These are phyloP conservation scores for Tolypocladium tundrense DNA, from an alignment of 2,329 filamentous ascomycete genomes.

Conservation along the genomic window DNA sequence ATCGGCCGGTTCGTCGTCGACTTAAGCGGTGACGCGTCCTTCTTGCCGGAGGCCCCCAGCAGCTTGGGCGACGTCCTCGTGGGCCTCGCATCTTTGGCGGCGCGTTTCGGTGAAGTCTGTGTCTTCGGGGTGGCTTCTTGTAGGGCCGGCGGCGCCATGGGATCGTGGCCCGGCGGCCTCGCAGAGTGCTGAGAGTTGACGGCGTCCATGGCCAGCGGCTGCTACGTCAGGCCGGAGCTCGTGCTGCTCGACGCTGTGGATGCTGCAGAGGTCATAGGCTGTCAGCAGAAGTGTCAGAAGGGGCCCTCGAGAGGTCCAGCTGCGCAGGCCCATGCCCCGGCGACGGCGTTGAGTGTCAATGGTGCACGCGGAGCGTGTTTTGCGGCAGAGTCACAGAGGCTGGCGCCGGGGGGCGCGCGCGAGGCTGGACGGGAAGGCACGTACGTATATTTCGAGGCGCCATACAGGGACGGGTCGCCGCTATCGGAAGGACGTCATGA, in stretches of 20 bases:
- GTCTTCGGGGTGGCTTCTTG: not conserved
- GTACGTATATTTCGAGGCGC: not conserved
- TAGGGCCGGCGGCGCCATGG: not conserved
- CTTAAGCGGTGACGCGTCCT: slow-evolving; percentile 5
- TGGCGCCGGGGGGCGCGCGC: not conserved
- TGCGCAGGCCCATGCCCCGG: not conserved
- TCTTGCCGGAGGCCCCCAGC: slow-evolving; percentile 1
- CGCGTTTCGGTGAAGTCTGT: slow-evolving; percentile 3
- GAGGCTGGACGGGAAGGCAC: not conserved
- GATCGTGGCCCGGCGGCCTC: slow-evolving; percentile 6
- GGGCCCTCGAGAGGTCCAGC: not conserved
- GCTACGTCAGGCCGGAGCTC: slow-evolving; percentile 5
- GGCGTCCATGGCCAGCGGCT: slow-evolving; percentile 10
- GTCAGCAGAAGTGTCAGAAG: not conserved
- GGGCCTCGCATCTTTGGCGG: slow-evolving; percentile 3
- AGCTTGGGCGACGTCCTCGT: slow-evolving; percentile 1
- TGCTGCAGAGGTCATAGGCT: not conserved
- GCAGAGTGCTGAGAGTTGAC: slow-evolving; percentile 8
- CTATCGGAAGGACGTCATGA: not conserved
- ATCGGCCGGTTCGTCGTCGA: slow-evolving; percentile 3
- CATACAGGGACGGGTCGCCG: not conserved
- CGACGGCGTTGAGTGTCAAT: not conserved
- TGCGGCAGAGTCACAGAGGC: not conserved
- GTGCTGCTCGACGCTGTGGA: slow-evolving; percentile 5
- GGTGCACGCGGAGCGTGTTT: not conserved